Evolutionary conservation across 352 stramenopile genomes (phyloP).

Genomic region (Aphanomyces cochlioides): DNA sequence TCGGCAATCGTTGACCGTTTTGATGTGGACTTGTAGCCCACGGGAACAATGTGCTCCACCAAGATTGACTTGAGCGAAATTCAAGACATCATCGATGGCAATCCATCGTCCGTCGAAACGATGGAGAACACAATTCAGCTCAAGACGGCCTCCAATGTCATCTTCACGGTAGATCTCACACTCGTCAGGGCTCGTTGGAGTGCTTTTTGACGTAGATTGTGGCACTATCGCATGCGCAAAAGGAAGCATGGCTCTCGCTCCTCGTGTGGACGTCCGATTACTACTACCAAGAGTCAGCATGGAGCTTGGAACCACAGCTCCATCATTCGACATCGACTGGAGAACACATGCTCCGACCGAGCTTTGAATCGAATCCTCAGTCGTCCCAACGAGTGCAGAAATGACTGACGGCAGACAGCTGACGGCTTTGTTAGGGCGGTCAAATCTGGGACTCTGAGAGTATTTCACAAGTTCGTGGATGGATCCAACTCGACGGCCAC

Average conservation of each 20-base stretch:
- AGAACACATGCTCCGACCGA: conserved; percentile 18
- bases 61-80: conserved; percentile 68
- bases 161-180: conserved; percentile 63
- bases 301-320: neutral
- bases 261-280: conserved; percentile 86
- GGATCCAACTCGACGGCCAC: conserved; percentile 56
- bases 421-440: neutral
- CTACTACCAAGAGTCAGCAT: conserved; percentile 47
- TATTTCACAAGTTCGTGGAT: conserved; percentile 52
- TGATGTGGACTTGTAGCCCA: conserved; percentile 31
- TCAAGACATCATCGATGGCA: conserved; percentile 76
- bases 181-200: neutral
- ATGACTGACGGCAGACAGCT: neutral
- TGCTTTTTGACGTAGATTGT: conserved; percentile 45
- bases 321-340: conserved; percentile 9
- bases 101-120: conserved; percentile 76
- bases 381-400: neutral
- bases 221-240: conserved; percentile 72
- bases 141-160: conserved; percentile 58
- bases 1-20: neutral
- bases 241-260: conserved; percentile 80
- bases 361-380: conserved; percentile 22
- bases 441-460: conserved; percentile 8
- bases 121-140: conserved; percentile 84
- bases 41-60: conserved; percentile 56